phyloP scores from a whole-genome alignment of 2,329 filamentous ascomycete genomes.

The Fusarium musae region DNA sequence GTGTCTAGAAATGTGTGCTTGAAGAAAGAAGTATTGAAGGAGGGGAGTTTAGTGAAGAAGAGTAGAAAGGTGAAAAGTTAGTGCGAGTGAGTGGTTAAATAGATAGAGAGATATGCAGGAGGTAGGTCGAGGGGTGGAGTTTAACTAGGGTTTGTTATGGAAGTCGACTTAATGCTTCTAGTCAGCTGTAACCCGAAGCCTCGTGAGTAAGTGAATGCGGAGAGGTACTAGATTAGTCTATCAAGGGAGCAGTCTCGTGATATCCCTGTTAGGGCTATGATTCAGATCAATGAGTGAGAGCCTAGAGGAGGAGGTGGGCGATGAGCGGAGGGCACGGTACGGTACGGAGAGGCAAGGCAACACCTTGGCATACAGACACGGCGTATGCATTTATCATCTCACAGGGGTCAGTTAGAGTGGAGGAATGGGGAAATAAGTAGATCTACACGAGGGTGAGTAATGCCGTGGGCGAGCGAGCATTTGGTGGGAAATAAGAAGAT shows the following conservation, averaged over 20 bases:
- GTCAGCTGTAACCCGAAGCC: slow-evolving; percentile 13
- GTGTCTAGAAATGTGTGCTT: slow-evolving; percentile 5
- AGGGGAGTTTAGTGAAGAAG: not conserved
- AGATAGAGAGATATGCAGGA: slow-evolving; percentile 3
- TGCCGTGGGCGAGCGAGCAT: slow-evolving; percentile 7
- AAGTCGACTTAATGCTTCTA: slow-evolving; percentile 21
- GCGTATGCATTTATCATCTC: not conserved
- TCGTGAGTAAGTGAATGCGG: slow-evolving; percentile 26
- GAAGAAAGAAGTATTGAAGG: not conserved
- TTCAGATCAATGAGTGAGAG: slow-evolving; percentile 20
- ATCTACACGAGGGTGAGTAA: slow-evolving; percentile 27
- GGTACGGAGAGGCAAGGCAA: slow-evolving; percentile 12
- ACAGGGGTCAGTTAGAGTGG: slow-evolving; percentile 7
- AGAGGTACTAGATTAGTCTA: slow-evolving; percentile 17
- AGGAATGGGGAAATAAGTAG: slow-evolving; percentile 25
- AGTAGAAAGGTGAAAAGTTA: not conserved
- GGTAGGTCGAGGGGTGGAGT: not conserved
- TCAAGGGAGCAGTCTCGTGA: slow-evolving; percentile 8
- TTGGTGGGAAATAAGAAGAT: slow-evolving; percentile 25
- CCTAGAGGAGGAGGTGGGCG: not conserved
- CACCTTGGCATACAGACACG: slow-evolving; percentile 6
- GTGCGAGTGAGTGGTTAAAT: slow-evolving; percentile 21
- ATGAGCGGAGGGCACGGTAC: slow-evolving; percentile 5
- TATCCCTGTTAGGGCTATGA: slow-evolving; percentile 28
- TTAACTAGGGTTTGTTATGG: not conserved